Percentiles rank a stretch among this genome's conserved stretches.
Conservation (phyloP, 2,329 filamentous ascomycete genomes). For the Fusarium chuoi region DNA sequence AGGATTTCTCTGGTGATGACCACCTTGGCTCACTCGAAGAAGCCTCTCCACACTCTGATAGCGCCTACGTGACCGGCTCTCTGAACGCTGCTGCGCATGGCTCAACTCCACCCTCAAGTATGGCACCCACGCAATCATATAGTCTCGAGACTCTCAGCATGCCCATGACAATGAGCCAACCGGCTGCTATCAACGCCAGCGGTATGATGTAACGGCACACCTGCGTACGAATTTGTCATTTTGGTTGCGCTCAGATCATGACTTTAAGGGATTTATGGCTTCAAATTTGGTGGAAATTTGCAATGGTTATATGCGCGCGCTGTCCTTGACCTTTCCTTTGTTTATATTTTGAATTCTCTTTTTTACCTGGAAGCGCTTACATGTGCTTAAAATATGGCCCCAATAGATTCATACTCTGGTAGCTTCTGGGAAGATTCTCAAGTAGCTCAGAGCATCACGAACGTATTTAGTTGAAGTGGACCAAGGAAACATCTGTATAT, state of each 20-base stretch:
- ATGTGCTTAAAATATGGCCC: constrained; percentile 42
- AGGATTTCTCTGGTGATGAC: constrained; percentile 84
- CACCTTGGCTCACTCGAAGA: constrained; percentile 84
- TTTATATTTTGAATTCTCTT: constrained; percentile 40
- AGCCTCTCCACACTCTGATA: constrained; percentile 77
- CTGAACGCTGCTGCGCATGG: constrained; percentile 58
- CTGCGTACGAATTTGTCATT: constrained; percentile 40
- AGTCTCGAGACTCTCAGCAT: constrained; percentile 70
- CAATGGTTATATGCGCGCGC: constrained; percentile 33
- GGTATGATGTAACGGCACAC: constrained; percentile 55
- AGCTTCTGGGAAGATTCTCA: constrained; percentile 16
- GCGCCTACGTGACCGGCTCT: constrained; percentile 67
- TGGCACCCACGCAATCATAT: constrained; percentile 53
- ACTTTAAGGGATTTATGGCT: constrained; percentile 44
- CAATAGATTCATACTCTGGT: constrained; percentile 41
- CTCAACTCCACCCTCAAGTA: constrained; percentile 37
- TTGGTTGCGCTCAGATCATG: constrained; percentile 44
- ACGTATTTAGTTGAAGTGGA: constrained; percentile 15
- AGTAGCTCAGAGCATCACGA: constrained; percentile 23
- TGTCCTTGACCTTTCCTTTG: constrained; percentile 40
- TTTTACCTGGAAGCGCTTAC: constrained; percentile 40
- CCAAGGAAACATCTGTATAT: constrained; percentile 46
- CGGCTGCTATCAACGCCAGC: constrained; percentile 57
- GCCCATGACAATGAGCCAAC: constrained; percentile 71
- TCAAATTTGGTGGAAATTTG: constrained; percentile 39